Evolutionary conservation across 805 yeast species (phyloP), one percentile per base, ranked within the genome.

Genomic region (Zygoascus bituminiphila): DNA sequence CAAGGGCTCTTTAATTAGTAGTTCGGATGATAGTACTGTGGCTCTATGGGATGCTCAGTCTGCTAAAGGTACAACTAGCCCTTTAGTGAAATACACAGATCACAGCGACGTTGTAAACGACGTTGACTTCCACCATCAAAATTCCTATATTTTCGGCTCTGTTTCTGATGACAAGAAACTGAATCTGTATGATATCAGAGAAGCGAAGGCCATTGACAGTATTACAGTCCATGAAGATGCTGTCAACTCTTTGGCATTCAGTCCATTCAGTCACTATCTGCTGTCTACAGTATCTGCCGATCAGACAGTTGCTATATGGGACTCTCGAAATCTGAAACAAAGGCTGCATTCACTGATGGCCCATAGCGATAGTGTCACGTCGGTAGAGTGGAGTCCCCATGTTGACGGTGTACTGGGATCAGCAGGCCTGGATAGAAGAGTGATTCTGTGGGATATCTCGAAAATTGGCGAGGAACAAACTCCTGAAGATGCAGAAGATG

Each of bases 281-380:
- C 71, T 84, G 43, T 89, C 82, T 12, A 84, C 93, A 0, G 95
- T 84, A 20, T 83, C 88, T 10, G 78, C 82, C 23, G 96, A 88
- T 61, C 79, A 81, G 57, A 68, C 80, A n/a, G 76, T 87, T 19
- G 77, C 76, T 45, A 67, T 83, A 22, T 87, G 87, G 80, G 96
- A 88, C 61, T 65, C 84, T 47, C 74, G 95, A 60, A 79, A 79
- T 58, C 70, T 79, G 25, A 55, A 69, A 1, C 63, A 67, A 12
- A 85, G 88, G 24, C 57, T 84, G 26, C 74, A 91, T 57, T 75
- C 76, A 48, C 66, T 88, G 15, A 77, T 73, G 54, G 94, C 93
- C 19, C 94, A 86, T 61, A 63, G 71, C 39, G 75, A 71, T 20
- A 69, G 77, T 2, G 72, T 84, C 25, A 69, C 77, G 42, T 74